A percentile compares a stretch with the other conserved stretches of the same genome.
Evolutionary conservation across 1,139 yeast genomes (phyloP).

Genomic region (Saccharomyces hybrid): DNA sequence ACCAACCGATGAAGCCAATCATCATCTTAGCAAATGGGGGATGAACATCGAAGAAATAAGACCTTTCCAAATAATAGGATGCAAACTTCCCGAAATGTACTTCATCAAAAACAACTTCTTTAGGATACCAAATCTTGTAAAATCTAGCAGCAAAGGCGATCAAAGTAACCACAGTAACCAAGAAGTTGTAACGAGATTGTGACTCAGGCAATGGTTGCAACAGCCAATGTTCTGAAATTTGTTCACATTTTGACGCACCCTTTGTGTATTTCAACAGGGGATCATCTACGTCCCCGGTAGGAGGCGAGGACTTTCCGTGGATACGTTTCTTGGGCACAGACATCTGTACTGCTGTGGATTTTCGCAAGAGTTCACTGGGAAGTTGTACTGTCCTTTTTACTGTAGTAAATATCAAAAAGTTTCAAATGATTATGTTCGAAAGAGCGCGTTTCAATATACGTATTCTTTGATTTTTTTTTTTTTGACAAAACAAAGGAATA

Average conservation of each 20-base stretch:
- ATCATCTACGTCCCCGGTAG: conserved; percentile 15
- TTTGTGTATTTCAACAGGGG: conserved; percentile 15
- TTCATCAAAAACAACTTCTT: conserved; percentile 92
- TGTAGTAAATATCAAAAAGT: neutral
- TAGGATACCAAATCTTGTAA: conserved; percentile 61
- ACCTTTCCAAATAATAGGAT: conserved; percentile 71
- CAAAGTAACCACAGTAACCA: conserved; percentile 41
- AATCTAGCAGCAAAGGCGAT: conserved; percentile 70
- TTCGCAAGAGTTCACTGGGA: neutral
- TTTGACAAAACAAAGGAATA: neutral
- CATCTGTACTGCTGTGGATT: neutral
- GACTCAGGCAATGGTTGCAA: conserved; percentile 22
- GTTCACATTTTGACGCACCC: conserved; percentile 8
- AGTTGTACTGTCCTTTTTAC: neutral
- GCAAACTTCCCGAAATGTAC: conserved; percentile 97
- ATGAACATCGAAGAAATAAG: conserved; percentile 90
- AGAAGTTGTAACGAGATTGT: conserved; percentile 13
- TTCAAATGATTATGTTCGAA: neutral
- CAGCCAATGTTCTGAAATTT: conserved; percentile 23
- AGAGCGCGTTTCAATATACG: neutral
- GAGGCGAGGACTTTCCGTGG: neutral
- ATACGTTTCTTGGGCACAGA: conserved; percentile 1
- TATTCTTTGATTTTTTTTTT: neutral
- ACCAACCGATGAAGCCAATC: conserved; percentile 83
- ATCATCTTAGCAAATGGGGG: conserved; percentile 95